Evolutionary conservation across 495 filamentous ascomycete species (phyloP).

Genomic region (Neurospora discreta): DNA sequence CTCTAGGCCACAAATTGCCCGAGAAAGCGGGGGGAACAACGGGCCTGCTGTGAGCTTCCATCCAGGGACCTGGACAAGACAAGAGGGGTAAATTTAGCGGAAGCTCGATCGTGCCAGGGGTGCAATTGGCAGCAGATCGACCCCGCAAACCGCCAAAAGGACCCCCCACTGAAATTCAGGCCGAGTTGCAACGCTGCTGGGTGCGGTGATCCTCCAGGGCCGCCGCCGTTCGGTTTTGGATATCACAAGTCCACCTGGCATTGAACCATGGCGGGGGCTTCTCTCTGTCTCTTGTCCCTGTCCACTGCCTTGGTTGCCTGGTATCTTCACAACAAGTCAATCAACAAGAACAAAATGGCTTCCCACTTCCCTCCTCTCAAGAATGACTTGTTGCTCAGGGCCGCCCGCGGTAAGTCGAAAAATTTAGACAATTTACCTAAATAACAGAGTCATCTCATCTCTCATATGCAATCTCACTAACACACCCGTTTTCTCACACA

Average conservation of each 20-base stretch:
- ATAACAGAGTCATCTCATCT: background rate
- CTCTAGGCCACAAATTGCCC: background rate
- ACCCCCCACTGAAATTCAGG: background rate
- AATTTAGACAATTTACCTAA: background rate
- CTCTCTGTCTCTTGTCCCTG: background rate
- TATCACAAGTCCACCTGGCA: background rate
- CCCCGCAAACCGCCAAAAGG: background rate
- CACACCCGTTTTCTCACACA: conserved; percentile 19
- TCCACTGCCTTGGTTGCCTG: background rate
- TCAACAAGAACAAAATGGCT: conserved; percentile 32
- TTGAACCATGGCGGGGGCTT: background rate
- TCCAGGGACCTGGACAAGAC: too few relatives aligned
- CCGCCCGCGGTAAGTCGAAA: conserved; percentile 61
- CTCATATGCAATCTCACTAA: background rate
- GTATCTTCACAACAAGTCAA: background rate
- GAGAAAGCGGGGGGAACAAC: too few relatives aligned
- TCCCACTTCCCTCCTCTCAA: conserved; percentile 65
- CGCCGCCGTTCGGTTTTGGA: background rate
- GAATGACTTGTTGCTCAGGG: conserved; percentile 83
- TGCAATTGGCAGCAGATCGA: background rate
- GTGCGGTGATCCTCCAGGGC: background rate
- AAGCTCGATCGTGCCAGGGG: background rate
- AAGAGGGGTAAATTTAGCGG: background rate
- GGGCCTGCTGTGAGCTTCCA: too few relatives aligned
- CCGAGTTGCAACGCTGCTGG: background rate